Evolutionary conservation across 139 green algal genomes (phyloP).

Genomic region (Tetradesmus obliquus): DNA sequence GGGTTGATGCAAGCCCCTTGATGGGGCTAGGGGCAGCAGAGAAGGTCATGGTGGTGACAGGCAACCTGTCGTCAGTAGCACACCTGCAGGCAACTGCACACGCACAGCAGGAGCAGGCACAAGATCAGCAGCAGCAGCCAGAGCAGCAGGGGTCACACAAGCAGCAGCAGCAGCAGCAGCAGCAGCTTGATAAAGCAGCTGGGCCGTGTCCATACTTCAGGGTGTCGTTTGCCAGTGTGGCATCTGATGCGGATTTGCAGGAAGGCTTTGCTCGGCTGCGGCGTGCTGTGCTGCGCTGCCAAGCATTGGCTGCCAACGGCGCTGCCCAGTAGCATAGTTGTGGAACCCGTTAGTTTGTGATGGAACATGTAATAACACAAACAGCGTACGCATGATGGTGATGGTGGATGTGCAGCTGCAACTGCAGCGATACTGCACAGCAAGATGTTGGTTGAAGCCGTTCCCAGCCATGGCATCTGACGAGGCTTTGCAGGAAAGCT

Average conservation of each 20-base stretch:
- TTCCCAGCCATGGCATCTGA: not conserved
- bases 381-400: no score
- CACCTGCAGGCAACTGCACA: slow-evolving; percentile 24
- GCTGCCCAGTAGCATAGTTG: not conserved
- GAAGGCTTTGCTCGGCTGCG: slow-evolving; percentile 58
- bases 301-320: not conserved
- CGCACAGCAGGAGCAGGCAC: not conserved
- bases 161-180: slow-evolving; percentile 27
- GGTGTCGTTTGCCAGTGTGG: slow-evolving; percentile 57
- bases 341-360: no score
- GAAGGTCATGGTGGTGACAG: slow-evolving; percentile 28
- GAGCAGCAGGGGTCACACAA: not conserved
- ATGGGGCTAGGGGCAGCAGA: slow-evolving; percentile 14
- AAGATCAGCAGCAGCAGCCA: not conserved
- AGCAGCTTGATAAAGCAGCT: not conserved
- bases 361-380: no score
- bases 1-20: not conserved
- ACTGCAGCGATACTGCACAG: not conserved
- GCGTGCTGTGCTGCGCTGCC: not conserved
- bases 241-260: slow-evolving; percentile 42
- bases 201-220: slow-evolving; percentile 55
- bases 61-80: not conserved
- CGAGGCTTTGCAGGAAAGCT: slow-evolving; percentile 47
- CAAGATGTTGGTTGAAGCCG: no score
- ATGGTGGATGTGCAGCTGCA: not conserved